Evolutionary conservation across 129 eudicot species (phyloP).

Genomic region (Flaveria robusta): DNA sequence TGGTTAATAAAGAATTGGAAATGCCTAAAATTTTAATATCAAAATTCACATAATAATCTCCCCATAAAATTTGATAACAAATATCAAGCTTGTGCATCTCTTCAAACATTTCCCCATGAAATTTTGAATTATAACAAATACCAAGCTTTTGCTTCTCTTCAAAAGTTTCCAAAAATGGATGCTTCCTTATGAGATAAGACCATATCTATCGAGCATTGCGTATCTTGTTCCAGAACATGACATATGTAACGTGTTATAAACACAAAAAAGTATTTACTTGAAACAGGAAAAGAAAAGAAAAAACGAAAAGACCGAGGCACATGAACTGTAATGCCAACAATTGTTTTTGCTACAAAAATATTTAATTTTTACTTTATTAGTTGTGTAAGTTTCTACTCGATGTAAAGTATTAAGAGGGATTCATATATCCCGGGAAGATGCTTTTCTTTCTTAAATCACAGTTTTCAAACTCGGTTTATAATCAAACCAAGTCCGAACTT

Average conservation of each 20-base stretch:
- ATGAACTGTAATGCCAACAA: constrained; percentile 2
- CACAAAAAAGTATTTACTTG: background rate
- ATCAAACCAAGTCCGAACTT: no score
- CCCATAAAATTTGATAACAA: background rate
- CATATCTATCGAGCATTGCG: background rate
- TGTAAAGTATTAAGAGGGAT: no score
- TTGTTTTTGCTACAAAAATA: background rate
- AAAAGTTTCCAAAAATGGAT: background rate
- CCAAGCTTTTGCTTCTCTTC: background rate
- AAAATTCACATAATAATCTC: no score
- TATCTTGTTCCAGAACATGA: background rate
- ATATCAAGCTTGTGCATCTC: background rate
- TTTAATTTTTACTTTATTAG: background rate
- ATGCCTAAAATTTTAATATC: no score
- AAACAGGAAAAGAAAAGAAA: background rate
- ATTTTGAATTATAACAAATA: background rate
- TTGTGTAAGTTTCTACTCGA: background rate
- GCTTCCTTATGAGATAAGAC: background rate
- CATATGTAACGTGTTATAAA: constrained; percentile 21
- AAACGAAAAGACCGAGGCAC: background rate
- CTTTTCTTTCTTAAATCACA: no score
- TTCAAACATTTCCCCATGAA: background rate
- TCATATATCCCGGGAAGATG: no score
- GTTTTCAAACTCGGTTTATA: no score
- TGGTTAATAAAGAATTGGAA: no score